Evolutionary conservation across 176 grass and related monocot genomes (phyloP), one percentile per base, ranked within the genome.

Genomic region (Leersia perrieri): DNA sequence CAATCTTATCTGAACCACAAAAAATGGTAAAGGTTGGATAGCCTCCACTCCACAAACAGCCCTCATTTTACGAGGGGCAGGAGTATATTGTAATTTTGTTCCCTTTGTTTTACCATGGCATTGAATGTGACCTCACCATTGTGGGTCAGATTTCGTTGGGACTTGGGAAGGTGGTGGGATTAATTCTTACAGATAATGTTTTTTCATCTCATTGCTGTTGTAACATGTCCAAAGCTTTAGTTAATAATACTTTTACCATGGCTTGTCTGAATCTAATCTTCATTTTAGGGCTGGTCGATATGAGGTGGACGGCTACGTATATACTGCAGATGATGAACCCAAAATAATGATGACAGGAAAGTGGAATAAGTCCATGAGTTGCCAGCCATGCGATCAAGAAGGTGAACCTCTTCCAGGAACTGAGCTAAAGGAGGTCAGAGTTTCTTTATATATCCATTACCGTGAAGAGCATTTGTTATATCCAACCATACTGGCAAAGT

Each of bases 291-390:
- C 90, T 86, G 93, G 88, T 15, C 87, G 96, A 63, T 95, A 88
- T 3, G 96, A 99, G 92, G 76, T 99, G 23, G 96, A 99, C 80
- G 96, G 96, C 36, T 99, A 95, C 75, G 96, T 95, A 74, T 99
- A 93, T 74, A 90, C 68, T 90, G 84, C 96, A 60, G 90, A 47
- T 29, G 96, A 99, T 86, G 93, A 99, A 78, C 93, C 97, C 2
- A 99, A 99, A 86, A 68, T 99, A 47, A 88, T 99, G 88, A 80
- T 99, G 62, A 93, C 93, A 66, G 96, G 93, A 29, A 99, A 99
- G 88, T 99, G 89, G 90, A 99, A 89, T 11, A 47, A 93, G 39
- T 90, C 76, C 39, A 88, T 99, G 88, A 95, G 90, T 73, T 99
- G 32, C 73, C 96, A 99, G 73, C 89, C 96, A 51, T 99, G 96